phyloP scores from a whole-genome alignment of 345 rosid species.

The Dimocarpus longan region DNA sequence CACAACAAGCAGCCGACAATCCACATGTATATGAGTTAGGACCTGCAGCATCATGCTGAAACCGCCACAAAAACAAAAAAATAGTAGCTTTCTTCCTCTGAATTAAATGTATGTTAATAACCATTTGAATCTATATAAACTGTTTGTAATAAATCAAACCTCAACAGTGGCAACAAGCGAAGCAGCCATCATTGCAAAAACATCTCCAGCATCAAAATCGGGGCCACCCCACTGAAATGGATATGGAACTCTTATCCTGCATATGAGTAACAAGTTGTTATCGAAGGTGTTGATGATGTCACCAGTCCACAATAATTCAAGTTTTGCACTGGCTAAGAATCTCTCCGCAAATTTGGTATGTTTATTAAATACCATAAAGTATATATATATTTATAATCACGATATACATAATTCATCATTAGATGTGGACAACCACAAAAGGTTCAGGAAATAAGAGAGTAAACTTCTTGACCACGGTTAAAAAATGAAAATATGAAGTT shows the following conservation, averaged over 20 bases:
- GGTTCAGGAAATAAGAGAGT: too few species aligned
- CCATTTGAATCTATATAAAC: neutral
- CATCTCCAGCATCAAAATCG: constrained; percentile 60
- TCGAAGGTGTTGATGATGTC: constrained; percentile 2
- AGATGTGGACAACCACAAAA: too few species aligned
- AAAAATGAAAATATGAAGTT: too few species aligned
- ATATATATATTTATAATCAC: too few species aligned
- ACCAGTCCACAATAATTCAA: neutral
- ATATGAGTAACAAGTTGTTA: constrained; percentile 14
- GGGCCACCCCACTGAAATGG: constrained; percentile 91
- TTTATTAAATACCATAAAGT: neutral
- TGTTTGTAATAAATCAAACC: constrained; percentile 42
- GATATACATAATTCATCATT: too few species aligned
- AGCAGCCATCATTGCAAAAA: constrained; percentile 78
- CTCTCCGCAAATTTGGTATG: neutral
- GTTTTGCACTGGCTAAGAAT: neutral
- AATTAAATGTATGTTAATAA: neutral
- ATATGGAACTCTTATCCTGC: constrained; percentile 82
- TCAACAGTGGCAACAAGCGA: constrained; percentile 68
- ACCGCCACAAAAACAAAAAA: neutral
- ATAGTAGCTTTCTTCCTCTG: neutral
- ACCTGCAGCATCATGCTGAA: constrained; percentile 1
- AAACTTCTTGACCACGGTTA: too few species aligned
- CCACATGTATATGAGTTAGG: neutral
- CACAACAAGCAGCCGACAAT: neutral